Evolutionary conservation across 2,329 filamentous ascomycete genomes (phyloP).

Genomic region (Exserohilum rostratum): DNA sequence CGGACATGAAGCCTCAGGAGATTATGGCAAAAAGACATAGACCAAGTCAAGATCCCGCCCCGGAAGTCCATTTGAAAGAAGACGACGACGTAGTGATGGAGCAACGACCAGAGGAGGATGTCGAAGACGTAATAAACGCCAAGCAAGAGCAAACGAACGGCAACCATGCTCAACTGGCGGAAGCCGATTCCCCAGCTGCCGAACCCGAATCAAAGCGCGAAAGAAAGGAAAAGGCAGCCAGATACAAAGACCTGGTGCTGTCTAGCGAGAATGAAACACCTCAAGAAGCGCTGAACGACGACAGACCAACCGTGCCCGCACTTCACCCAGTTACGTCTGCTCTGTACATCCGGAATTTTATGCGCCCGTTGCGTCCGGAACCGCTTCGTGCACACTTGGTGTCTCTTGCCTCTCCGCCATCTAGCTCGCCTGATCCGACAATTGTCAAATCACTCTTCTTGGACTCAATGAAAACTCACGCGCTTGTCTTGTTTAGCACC

Average conservation of each 20-base stretch:
- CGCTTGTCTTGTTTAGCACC: constrained; percentile 75
- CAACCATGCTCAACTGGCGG: constrained; percentile 1
- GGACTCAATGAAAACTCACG: constrained; percentile 86
- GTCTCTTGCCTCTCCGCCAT: constrained; percentile 68
- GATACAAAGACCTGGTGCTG: constrained; percentile 44
- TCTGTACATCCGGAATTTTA: constrained; percentile 88
- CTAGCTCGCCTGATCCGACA: constrained; percentile 57
- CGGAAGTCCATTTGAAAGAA: constrained; percentile 38
- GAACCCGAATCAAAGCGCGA: constrained; percentile 19
- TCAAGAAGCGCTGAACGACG: constrained; percentile 31
- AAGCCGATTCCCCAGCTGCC: constrained; percentile 4
- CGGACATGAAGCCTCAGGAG: constrained; percentile 42
- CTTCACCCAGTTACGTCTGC: constrained; percentile 51
- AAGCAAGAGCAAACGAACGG: constrained; percentile 8
- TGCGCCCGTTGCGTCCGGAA: constrained; percentile 78
- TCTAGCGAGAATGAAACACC: constrained; percentile 17
- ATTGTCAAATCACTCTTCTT: constrained; percentile 75
- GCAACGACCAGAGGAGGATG: constrained; percentile 30
- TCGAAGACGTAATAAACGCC: constrained; percentile 13
- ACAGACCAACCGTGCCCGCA: constrained; percentile 44
- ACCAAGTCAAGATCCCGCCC: constrained; percentile 42
- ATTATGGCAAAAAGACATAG: constrained; percentile 54
- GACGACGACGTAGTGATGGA: constrained; percentile 42
- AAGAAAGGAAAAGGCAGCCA: constrained; percentile 40
- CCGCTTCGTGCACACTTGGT: constrained; percentile 72